Conservation (phyloP, 176 grass and related monocot genomes). For the Zizania latifolia region DNA sequence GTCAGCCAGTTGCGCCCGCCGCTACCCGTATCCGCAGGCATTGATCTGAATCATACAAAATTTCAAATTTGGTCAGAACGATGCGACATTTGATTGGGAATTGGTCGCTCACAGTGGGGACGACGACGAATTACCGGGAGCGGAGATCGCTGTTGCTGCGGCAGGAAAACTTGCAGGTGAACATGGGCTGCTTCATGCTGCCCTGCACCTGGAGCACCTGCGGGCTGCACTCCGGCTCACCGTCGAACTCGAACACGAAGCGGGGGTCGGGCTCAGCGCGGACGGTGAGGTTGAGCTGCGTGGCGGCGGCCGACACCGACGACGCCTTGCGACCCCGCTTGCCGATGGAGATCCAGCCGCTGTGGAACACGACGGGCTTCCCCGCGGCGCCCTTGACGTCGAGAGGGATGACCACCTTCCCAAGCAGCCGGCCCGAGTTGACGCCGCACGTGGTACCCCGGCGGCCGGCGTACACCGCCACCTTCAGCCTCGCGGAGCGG, state of each 20-base stretch:
- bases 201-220: conserved; percentile 79
- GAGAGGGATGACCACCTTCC: conserved; percentile 61
- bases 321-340: conserved; percentile 25
- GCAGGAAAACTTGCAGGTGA: conserved; percentile 92
- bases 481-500: conserved; percentile 37
- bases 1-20: conserved; percentile 29
- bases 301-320: background rate
- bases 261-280: conserved; percentile 64
- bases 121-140: conserved; percentile 24
- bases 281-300: conserved; percentile 52
- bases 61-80: background rate
- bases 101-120: too few relatives aligned
- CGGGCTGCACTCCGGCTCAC: conserved; percentile 76
- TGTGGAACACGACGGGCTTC: conserved; percentile 50
- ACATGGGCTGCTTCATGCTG: conserved; percentile 60
- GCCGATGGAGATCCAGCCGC: conserved; percentile 55
- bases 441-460: conserved; percentile 39
- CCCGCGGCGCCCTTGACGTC: conserved; percentile 41
- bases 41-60: conserved; percentile 23
- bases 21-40: conserved; percentile 32
- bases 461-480: conserved; percentile 52
- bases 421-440: conserved; percentile 34
- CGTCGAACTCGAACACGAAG: conserved; percentile 81
- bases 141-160: conserved; percentile 60
- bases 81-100: too few relatives aligned